Conservation (phyloP, 2,329 filamentous ascomycete species). For the Plenodomus tracheiphilus region DNA sequence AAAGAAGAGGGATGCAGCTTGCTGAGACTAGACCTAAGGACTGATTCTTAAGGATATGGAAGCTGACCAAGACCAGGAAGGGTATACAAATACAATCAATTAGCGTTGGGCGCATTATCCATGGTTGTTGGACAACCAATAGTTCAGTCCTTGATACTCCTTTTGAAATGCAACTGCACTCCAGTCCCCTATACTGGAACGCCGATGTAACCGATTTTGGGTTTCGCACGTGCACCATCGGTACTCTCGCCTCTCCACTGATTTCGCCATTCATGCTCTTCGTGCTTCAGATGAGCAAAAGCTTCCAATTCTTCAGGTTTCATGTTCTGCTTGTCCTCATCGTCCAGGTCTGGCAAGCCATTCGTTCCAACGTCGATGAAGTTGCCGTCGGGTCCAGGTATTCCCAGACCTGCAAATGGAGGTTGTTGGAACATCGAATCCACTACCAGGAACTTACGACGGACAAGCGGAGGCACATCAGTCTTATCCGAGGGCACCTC, state of each 20-base stretch:
- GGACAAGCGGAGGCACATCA: constrained; percentile 58
- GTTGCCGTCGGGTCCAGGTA: constrained; percentile 62
- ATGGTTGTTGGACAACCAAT: not conserved
- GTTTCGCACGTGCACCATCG: constrained; percentile 53
- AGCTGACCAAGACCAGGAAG: not conserved
- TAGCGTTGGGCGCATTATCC: not conserved
- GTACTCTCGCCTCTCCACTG: constrained; percentile 72
- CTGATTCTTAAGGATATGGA: not conserved
- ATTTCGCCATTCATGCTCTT: constrained; percentile 72
- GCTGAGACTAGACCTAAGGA: not conserved
- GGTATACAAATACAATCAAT: not conserved
- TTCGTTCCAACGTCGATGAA: constrained; percentile 53
- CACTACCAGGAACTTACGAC: constrained; percentile 65
- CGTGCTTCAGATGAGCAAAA: constrained; percentile 67
- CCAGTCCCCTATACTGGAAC: constrained; percentile 49
- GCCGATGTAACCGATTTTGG: constrained; percentile 54
- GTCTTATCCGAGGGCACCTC: constrained; percentile 58
- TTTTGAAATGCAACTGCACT: not conserved
- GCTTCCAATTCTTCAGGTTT: constrained; percentile 71
- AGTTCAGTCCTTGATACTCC: not conserved
- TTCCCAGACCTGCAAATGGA: constrained; percentile 59
- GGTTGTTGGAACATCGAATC: constrained; percentile 65
- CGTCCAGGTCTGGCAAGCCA: constrained; percentile 66
- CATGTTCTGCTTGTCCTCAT: constrained; percentile 68
- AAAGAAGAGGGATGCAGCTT: not conserved